Conservation (phyloP, 225 moss, liverwort and hornwort species). For the Asterella californica region DNA sequence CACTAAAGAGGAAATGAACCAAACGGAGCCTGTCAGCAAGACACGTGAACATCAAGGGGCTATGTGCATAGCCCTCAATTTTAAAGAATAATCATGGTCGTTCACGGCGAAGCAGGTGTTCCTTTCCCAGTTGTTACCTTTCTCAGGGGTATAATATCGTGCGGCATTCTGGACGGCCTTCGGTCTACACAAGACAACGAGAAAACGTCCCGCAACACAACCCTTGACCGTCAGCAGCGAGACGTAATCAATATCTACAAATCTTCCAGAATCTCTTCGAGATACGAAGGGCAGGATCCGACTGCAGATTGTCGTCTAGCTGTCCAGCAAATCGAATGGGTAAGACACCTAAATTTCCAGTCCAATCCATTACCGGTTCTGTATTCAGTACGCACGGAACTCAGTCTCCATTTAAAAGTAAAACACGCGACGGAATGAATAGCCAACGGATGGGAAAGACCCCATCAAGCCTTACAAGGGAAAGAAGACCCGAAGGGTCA, state of each 20-base stretch:
- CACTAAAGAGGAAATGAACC: neutral
- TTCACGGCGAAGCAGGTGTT: neutral
- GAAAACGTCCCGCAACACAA: neutral
- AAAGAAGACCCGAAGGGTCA: too few relatives aligned
- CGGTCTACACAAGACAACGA: neutral
- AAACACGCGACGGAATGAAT: too few relatives aligned
- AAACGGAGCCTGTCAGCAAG: neutral
- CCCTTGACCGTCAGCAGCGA: neutral
- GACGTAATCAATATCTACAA: neutral
- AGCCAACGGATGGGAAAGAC: too few relatives aligned
- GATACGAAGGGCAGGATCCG: neutral
- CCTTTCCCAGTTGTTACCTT: neutral
- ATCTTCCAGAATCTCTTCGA: neutral
- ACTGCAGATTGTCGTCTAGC: neutral
- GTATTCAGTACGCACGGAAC: too few relatives aligned
- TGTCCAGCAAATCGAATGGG: neutral
- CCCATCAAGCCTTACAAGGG: too few relatives aligned
- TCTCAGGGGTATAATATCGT: neutral
- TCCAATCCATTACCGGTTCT: too few relatives aligned
- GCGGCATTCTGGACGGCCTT: neutral
- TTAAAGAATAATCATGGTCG: neutral
- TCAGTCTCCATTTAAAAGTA: too few relatives aligned
- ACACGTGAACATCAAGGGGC: neutral
- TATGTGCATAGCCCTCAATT: neutral
- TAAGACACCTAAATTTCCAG: neutral